These are phyloP conservation scores for Pseudomicrostroma phylloplanum DNA, from an alignment of 1,284 basidiomycete genomes.

Conservation along the genomic window DNA sequence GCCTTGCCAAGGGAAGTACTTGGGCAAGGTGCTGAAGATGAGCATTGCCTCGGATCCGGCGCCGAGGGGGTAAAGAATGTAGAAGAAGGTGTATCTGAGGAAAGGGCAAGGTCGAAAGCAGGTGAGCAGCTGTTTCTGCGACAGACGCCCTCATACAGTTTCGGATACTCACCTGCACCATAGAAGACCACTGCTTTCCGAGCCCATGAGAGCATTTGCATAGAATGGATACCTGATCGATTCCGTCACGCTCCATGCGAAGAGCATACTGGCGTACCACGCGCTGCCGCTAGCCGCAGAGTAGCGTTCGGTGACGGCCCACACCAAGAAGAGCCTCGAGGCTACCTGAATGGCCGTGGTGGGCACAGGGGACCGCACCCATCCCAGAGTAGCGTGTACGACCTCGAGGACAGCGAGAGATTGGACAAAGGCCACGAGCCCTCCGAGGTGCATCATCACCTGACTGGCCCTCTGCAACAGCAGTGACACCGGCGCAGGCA, in stretches of 20 bases:
- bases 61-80: slow-evolving; percentile 82
- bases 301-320: slow-evolving; percentile 56
- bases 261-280: slow-evolving; percentile 80
- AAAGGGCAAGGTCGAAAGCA: not conserved
- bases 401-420: slow-evolving; percentile 41
- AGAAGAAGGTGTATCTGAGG: slow-evolving; percentile 79
- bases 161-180: slow-evolving; percentile 35
- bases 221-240: slow-evolving; percentile 89
- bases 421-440: slow-evolving; percentile 36
- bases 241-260: slow-evolving; percentile 90
- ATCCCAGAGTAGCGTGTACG: slow-evolving; percentile 70
- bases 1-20: slow-evolving; percentile 25
- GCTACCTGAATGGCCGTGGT: slow-evolving; percentile 82
- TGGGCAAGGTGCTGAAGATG: slow-evolving; percentile 69
- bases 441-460: slow-evolving; percentile 32
- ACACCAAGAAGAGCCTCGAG: slow-evolving; percentile 77
- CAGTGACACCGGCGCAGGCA: slow-evolving; percentile 22
- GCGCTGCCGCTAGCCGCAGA: slow-evolving; percentile 58
- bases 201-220: slow-evolving; percentile 59
- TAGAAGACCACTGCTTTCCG: slow-evolving; percentile 30
- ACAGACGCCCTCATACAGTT: not conserved
- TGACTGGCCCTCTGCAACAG: slow-evolving; percentile 29
- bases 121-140: not conserved
- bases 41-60: slow-evolving; percentile 83
- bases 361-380: slow-evolving; percentile 74